phyloP scores from a whole-genome alignment of 2,329 filamentous ascomycete species.

The Arthroderma uncinatum region DNA sequence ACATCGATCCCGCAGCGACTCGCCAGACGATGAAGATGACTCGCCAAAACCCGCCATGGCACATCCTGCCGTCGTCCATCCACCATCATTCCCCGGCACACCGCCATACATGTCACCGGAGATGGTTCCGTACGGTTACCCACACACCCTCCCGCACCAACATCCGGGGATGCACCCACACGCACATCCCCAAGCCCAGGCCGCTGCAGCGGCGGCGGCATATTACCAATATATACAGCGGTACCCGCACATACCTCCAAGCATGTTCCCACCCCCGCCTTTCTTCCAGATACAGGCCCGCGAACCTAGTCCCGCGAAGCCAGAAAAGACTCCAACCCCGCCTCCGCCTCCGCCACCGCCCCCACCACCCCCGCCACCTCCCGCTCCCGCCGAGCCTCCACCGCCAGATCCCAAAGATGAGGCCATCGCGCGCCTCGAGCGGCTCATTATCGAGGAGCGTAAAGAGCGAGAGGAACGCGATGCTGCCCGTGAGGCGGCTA shows the following conservation, averaged over 20 bases:
- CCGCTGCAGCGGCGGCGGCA: not conserved
- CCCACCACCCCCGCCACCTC: slow-evolving; percentile 19
- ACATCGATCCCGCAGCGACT: slow-evolving; percentile 11
- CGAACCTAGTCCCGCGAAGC: slow-evolving; percentile 24
- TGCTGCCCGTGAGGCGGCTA: slow-evolving; percentile 31
- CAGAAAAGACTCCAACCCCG: slow-evolving; percentile 10
- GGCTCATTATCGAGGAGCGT: slow-evolving; percentile 42
- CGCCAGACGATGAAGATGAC: slow-evolving; percentile 21
- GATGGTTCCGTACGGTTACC: slow-evolving; percentile 27
- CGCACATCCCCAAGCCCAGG: slow-evolving; percentile 13
- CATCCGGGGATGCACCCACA: slow-evolving; percentile 5
- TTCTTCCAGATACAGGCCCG: slow-evolving; percentile 27
- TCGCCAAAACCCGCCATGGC: slow-evolving; percentile 23
- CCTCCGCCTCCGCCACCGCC: slow-evolving; percentile 19
- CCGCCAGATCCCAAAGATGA: slow-evolving; percentile 38
- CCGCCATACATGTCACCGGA: slow-evolving; percentile 20
- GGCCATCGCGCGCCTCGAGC: slow-evolving; percentile 51
- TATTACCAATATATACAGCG: slow-evolving; percentile 24
- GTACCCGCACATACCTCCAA: slow-evolving; percentile 24
- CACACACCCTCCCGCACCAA: not conserved
- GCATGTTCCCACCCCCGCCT: slow-evolving; percentile 28
- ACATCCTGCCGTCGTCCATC: slow-evolving; percentile 21
- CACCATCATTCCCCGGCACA: slow-evolving; percentile 7
- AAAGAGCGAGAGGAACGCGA: slow-evolving; percentile 33
- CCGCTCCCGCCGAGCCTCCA: slow-evolving; percentile 22